Evolutionary conservation across 2,329 filamentous ascomycete genomes (phyloP).

Genomic region (Zymoseptoria tritici): DNA sequence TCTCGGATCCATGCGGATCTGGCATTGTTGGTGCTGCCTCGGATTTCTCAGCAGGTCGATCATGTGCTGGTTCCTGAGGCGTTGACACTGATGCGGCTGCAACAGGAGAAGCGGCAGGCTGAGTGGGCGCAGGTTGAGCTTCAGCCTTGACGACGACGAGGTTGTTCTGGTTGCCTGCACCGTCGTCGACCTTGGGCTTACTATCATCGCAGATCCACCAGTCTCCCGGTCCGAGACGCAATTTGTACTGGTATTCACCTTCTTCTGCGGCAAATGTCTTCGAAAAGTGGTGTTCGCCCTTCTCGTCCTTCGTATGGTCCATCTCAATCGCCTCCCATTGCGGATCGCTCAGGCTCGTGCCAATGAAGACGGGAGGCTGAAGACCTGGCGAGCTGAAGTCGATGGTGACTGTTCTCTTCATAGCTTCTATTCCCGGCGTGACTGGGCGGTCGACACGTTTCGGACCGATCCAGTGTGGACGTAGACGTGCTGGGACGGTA

Average conservation of each 20-base stretch:
- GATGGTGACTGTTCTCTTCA: slow-evolving; percentile 46
- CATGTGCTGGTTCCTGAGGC: slow-evolving; percentile 5
- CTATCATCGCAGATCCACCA: slow-evolving; percentile 65
- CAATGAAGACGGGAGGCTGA: slow-evolving; percentile 61
- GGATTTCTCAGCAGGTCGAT: slow-evolving; percentile 5
- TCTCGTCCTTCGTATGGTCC: slow-evolving; percentile 43
- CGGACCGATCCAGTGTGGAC: slow-evolving; percentile 27
- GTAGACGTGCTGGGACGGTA: slow-evolving; percentile 4
- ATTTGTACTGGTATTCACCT: slow-evolving; percentile 66
- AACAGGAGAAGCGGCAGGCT: not conserved
- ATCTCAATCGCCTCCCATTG: slow-evolving; percentile 63
- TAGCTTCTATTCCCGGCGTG: slow-evolving; percentile 14
- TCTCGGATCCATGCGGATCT: slow-evolving; percentile 3
- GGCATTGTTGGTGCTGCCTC: slow-evolving; percentile 8
- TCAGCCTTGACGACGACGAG: slow-evolving; percentile 33
- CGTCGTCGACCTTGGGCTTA: slow-evolving; percentile 48
- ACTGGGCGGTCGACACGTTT: slow-evolving; percentile 9
- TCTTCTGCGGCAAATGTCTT: slow-evolving; percentile 50
- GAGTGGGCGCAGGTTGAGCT: not conserved
- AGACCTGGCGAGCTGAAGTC: slow-evolving; percentile 54
- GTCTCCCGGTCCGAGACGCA: slow-evolving; percentile 58
- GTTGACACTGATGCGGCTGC: not conserved
- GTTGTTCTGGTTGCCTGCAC: slow-evolving; percentile 49
- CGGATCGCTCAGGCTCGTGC: slow-evolving; percentile 60
- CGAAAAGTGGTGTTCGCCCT: slow-evolving; percentile 50